phyloP scores from a whole-genome alignment of 371 early-diverging fungal genomes.

The Syncephalastrum sp. region DNA sequence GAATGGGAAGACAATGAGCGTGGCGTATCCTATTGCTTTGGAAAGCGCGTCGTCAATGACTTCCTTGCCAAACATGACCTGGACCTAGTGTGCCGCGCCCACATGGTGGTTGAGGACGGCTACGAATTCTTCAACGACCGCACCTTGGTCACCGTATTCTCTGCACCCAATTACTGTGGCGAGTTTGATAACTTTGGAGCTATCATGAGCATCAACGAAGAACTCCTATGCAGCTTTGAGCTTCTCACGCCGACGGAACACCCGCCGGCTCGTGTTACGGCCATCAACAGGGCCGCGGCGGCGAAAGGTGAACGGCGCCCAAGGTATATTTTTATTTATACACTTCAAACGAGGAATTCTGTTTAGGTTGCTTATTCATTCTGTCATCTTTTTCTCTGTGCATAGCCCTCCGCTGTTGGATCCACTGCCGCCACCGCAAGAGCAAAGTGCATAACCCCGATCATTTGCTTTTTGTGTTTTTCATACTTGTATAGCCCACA shows the following conservation, averaged over 20 bases:
- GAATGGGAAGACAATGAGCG: conserved; percentile 93
- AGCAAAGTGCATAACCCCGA: no score
- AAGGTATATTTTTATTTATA: conserved; percentile 2
- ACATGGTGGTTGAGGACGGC: conserved; percentile 97
- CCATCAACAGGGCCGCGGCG: conserved; percentile 8
- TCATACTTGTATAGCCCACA: background rate
- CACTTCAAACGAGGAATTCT: no score
- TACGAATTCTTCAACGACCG: conserved; percentile 95
- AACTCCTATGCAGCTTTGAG: conserved; percentile 86
- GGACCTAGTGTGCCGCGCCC: conserved; percentile 95
- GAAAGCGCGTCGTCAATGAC: conserved; percentile 80
- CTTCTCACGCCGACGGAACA: conserved; percentile 25
- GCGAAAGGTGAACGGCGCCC: conserved; percentile 8
- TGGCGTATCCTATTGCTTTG: conserved; percentile 90
- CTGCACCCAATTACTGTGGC: conserved; percentile 96
- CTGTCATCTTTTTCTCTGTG: background rate
- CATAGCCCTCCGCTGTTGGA: background rate
- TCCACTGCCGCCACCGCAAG: no score
- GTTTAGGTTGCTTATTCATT: background rate
- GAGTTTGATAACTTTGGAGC: conserved; percentile 97
- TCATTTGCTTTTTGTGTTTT: background rate
- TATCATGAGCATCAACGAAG: conserved; percentile 97
- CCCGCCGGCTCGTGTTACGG: conserved; percentile 15
- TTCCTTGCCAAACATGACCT: conserved; percentile 93
- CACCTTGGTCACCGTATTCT: conserved; percentile 92